These are phyloP conservation scores for Fusarium fracticaudum DNA, from an alignment of 2,329 filamentous ascomycete genomes.

Conservation along the genomic window DNA sequence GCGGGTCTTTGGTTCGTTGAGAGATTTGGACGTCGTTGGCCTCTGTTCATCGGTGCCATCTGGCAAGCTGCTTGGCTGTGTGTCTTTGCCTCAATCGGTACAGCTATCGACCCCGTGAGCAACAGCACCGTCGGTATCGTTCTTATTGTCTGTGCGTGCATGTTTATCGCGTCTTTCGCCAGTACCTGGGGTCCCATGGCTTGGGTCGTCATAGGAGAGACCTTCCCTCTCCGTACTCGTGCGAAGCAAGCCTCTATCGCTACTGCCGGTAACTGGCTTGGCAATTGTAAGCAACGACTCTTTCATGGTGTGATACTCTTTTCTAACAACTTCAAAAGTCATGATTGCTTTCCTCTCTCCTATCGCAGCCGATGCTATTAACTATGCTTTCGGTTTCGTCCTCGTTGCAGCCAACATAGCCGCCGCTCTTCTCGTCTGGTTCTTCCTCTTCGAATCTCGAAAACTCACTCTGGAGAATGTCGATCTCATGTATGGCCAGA, in stretches of 20 bases:
- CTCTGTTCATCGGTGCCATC: conserved; percentile 70
- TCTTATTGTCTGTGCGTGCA: conserved; percentile 77
- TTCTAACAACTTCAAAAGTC: conserved; percentile 50
- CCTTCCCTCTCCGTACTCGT: conserved; percentile 67
- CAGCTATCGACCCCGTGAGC: conserved; percentile 52
- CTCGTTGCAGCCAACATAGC: conserved; percentile 70
- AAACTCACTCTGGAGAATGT: conserved; percentile 76
- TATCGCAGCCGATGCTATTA: conserved; percentile 69
- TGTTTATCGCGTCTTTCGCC: conserved; percentile 80
- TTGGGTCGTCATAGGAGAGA: conserved; percentile 75
- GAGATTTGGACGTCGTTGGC: conserved; percentile 73
- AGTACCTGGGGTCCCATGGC: conserved; percentile 75
- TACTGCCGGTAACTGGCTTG: conserved; percentile 66
- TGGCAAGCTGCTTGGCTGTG: conserved; percentile 75
- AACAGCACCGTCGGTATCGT: conserved; percentile 65
- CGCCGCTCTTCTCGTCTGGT: conserved; percentile 69
- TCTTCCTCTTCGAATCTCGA: conserved; percentile 74
- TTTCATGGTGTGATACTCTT: too few relatives aligned
- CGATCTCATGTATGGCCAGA: conserved; percentile 74
- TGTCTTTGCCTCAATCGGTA: conserved; percentile 70
- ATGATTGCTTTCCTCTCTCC: conserved; percentile 75
- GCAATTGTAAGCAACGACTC: conserved; percentile 58
- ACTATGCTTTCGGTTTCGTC: conserved; percentile 72
- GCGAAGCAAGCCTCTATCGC: conserved; percentile 65
- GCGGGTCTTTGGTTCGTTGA: conserved; percentile 75